Percentiles rank a stretch among this genome's conserved stretches.
Evolutionary conservation across 768 basidiomycete genomes (phyloP).

Genomic region (Serendipita sp.): DNA sequence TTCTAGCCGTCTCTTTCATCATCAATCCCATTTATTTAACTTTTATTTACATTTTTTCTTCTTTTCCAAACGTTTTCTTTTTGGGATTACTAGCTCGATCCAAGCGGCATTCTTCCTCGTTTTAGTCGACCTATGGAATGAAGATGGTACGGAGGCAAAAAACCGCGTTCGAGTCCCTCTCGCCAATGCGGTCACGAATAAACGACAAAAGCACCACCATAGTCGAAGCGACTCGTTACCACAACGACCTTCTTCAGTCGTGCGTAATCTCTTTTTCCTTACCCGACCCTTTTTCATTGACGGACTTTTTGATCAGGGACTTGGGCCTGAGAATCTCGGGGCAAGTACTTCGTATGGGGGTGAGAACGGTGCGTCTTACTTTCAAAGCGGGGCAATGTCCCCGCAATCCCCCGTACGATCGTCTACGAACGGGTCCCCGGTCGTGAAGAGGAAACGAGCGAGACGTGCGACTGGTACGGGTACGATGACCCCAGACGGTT

Average conservation of each 20-base stretch:
- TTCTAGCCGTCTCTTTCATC: constrained; percentile 5
- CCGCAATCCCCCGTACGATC: background rate
- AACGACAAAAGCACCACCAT: constrained; percentile 4
- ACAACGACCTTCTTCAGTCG: background rate
- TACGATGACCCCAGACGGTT: no score
- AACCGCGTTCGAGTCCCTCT: constrained; percentile 83
- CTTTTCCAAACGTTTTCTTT: no score
- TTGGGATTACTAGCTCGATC: constrained; percentile 46
- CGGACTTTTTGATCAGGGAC: no score
- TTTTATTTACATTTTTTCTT: constrained; percentile 4
- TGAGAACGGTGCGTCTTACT: background rate
- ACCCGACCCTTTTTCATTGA: no score
- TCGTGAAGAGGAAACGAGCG: background rate
- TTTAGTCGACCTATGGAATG: constrained; percentile 85
- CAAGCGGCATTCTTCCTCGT: constrained; percentile 81
- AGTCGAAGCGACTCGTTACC: background rate
- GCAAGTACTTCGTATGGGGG: background rate
- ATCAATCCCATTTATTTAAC: constrained; percentile 7
- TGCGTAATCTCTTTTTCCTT: no score
- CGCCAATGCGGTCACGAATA: constrained; percentile 20
- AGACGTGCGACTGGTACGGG: background rate
- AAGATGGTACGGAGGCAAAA: constrained; percentile 64
- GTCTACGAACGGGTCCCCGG: background rate
- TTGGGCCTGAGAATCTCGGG: no score
- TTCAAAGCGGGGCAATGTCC: background rate